These are phyloP conservation scores for Rosa hybrid DNA, from an alignment of 331 rosid genomes.

Conservation along the genomic window DNA sequence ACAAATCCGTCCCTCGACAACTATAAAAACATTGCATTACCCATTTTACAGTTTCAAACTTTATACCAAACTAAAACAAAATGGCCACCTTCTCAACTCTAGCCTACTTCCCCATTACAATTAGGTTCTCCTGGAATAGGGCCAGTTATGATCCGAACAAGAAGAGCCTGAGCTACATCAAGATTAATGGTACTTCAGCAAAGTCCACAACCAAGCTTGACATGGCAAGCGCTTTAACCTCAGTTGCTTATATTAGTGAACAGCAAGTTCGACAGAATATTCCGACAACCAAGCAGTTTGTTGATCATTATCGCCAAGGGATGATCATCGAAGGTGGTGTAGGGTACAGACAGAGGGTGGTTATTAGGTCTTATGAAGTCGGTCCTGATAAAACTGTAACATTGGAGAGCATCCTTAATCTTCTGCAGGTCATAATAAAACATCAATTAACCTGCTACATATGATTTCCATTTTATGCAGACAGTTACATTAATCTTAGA, in stretches of 20 bases:
- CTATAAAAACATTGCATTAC: slow-evolving; percentile 39
- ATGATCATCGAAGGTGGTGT: slow-evolving; percentile 74
- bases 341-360: slow-evolving; percentile 79
- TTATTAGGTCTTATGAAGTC: slow-evolving; percentile 88
- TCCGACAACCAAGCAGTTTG: slow-evolving; percentile 77
- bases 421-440: slow-evolving; percentile 59
- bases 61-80: slow-evolving; percentile 21
- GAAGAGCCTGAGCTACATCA: slow-evolving; percentile 45
- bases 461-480: neutral
- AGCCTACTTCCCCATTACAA: slow-evolving; percentile 27
- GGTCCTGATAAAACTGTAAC: slow-evolving; percentile 92
- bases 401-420: slow-evolving; percentile 81
- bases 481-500: neutral
- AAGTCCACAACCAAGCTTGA: slow-evolving; percentile 39
- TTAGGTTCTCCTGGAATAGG: slow-evolving; percentile 47
- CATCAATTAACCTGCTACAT: neutral
- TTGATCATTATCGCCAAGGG: slow-evolving; percentile 80
- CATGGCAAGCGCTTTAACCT: slow-evolving; percentile 28
- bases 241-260: slow-evolving; percentile 16
- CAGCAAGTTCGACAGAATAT: slow-evolving; percentile 58
- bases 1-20: slow-evolving; percentile 34
- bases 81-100: slow-evolving; percentile 52
- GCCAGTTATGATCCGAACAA: slow-evolving; percentile 43
- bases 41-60: slow-evolving; percentile 41
- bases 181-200: slow-evolving; percentile 41